Evolutionary conservation across 176 grass and related monocot species (phyloP).

Genomic region (Phoenix roebelenii): DNA sequence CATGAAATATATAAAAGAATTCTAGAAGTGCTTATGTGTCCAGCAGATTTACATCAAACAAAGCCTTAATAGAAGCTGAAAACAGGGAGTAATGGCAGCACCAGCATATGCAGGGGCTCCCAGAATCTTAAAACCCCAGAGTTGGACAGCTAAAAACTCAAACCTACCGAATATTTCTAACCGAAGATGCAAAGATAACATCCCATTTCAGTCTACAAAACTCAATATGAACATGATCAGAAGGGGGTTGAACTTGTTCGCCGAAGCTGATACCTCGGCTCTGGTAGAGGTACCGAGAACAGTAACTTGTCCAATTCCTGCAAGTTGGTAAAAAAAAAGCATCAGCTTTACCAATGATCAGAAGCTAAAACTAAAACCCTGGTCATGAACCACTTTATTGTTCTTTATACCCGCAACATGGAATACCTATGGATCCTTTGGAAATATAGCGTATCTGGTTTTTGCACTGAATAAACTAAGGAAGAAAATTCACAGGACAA

Average conservation of each 20-base stretch:
- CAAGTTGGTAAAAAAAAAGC: slow-evolving; percentile 6
- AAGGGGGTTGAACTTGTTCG: slow-evolving; percentile 63
- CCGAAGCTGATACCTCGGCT: slow-evolving; percentile 78
- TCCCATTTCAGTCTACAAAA: slow-evolving; percentile 34
- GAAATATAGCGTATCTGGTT: too few relatives aligned
- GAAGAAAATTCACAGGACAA: too few relatives aligned
- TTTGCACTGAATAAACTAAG: too few relatives aligned
- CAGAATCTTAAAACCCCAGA: slow-evolving; percentile 26
- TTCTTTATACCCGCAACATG: too few relatives aligned
- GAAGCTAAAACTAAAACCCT: too few relatives aligned
- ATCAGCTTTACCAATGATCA: neutral
- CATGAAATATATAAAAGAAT: slow-evolving; percentile 19
- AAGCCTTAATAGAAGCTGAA: slow-evolving; percentile 14
- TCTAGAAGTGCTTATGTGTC: slow-evolving; percentile 19
- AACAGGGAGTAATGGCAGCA: neutral
- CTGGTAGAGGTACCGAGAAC: slow-evolving; percentile 26
- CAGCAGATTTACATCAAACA: slow-evolving; percentile 31
- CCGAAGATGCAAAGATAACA: slow-evolving; percentile 15
- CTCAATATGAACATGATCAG: slow-evolving; percentile 36
- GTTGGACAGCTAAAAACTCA: slow-evolving; percentile 17
- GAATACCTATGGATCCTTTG: too few relatives aligned
- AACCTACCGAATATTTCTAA: slow-evolving; percentile 35
- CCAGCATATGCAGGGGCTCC: slow-evolving; percentile 26
- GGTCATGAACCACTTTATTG: too few relatives aligned
- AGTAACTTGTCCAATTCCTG: slow-evolving; percentile 81